Evolutionary conservation across 2,329 filamentous ascomycete genomes (phyloP), one percentile per base, ranked within the genome.

Genomic region (Bipolaris zeicola): DNA sequence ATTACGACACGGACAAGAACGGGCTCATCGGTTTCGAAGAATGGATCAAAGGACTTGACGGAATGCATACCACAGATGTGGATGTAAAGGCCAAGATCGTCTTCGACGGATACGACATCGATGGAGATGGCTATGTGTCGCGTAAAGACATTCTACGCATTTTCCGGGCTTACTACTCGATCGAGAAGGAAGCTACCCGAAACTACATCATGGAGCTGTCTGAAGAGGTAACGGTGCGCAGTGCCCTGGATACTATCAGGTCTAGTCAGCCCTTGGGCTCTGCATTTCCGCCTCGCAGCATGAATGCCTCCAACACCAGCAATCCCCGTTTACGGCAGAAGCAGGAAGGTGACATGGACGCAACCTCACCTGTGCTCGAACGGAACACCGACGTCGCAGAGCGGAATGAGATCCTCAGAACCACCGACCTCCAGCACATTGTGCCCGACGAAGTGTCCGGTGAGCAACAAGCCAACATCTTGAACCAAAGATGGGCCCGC

Each of bases 1-100:
- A 97, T 75, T 99, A 97, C 75, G 95, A 99, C 76, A 90, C 88
- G 31, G 94, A 98, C 73, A 84, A 87, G 39, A 92, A 99, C 71
- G 90, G 90, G 20, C 80, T 96, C 6, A 97, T 99, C 67, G 90
- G 91, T 6, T 98, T 99, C 65, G 85, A 91, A 46, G 95, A 99
- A 73, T 99, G 97, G 70, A 79, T 98, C 22, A 87, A 89, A 55
- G 95, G 92, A 0, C 81, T 97, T 45, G 88, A 92, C 4, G 84
- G 83, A 48, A 78, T 89, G 56, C 83, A 85, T 57, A 69, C 70
- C 13, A 61, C 64, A 1, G 65, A 75, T 33, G 81, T 82, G 24
- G 83, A 83, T 52, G 79, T 79, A 52, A 82, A 83, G 52, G 62
- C 66, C 24, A 61, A 62, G 46, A 74, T 88, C 57, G 89, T 95